Conservation (phyloP, 192 early-diverging fungal species). For the Coemansia sp. region DNA sequence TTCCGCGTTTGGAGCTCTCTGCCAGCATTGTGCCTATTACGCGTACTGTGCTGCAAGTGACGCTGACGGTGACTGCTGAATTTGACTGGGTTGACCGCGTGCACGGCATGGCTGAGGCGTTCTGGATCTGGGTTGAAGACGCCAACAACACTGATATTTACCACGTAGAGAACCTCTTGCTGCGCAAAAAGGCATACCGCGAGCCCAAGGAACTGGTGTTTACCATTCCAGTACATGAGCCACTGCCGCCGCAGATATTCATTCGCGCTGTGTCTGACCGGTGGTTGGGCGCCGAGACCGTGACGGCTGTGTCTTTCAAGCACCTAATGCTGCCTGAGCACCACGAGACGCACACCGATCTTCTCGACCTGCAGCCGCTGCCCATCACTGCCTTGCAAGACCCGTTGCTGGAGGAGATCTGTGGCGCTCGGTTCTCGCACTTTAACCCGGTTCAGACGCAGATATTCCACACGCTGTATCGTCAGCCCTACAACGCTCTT, state of each 20-base stretch:
- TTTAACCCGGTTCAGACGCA: slow-evolving; percentile 99
- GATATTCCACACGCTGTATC: slow-evolving; percentile 97
- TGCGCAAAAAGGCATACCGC: slow-evolving; percentile 69
- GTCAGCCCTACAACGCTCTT: slow-evolving; percentile 79
- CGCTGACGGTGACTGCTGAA: slow-evolving; percentile 78
- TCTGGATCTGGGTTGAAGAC: slow-evolving; percentile 98
- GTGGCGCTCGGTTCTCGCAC: slow-evolving; percentile 80
- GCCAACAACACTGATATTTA: slow-evolving; percentile 85
- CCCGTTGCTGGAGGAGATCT: slow-evolving; percentile 84
- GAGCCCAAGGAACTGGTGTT: slow-evolving; percentile 77
- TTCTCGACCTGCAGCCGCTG: slow-evolving; percentile 91
- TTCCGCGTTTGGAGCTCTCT: slow-evolving; percentile 81
- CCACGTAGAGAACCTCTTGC: slow-evolving; percentile 89
- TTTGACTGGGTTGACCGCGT: slow-evolving; percentile 95
- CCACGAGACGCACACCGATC: slow-evolving; percentile 84
- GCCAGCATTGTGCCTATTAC: slow-evolving; percentile 92
- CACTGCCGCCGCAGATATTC: slow-evolving; percentile 88
- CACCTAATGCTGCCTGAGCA: slow-evolving; percentile 89
- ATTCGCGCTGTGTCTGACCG: slow-evolving; percentile 93
- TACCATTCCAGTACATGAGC: slow-evolving; percentile 91
- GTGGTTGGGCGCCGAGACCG: slow-evolving; percentile 91
- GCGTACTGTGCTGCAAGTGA: slow-evolving; percentile 83
- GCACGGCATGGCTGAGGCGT: slow-evolving; percentile 89
- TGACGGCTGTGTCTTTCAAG: slow-evolving; percentile 86
- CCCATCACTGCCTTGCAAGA: slow-evolving; percentile 85